Evolutionary conservation across 768 basidiomycete species (phyloP), one percentile per base, ranked within the genome.

Genomic region (Nevesoporus exiguus): DNA sequence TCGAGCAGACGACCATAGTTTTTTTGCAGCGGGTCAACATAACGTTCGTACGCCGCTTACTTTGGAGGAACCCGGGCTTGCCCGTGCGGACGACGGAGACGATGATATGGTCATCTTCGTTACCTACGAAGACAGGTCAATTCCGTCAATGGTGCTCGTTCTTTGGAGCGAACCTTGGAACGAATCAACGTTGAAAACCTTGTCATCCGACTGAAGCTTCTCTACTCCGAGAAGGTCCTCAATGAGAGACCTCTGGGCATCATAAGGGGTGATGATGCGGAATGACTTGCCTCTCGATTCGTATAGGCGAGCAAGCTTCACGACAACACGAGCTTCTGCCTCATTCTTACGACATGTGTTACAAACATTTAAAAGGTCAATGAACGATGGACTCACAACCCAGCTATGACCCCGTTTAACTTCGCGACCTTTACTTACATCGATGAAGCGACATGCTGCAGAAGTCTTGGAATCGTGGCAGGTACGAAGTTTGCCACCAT

Each of bases 261-360:
- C 87, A 73, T 93, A 93, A 0, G 90, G 90, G 6, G 86, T 90
- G 45, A 93, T 85, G 49, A 93, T 80, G 43, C 78, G 76, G 71
- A 78, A 91, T 3, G 71, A 69, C 60, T 73, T 76, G 0, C 65
- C 59, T 51, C 74, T 66, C 2, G 72, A 67, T 62, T 83, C 68
- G 37, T 88, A 78, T 39, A 78, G 68, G 40, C 60, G 57, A 50
- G 83, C 84, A 50, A 92, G 68, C 42, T 78, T 74, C 13, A 85
- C 61, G 21, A 85, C 76, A 49, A 77, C 72, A 39, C 75, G 61
- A 58, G 72, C 69, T 69, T 93, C 91, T 40, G 66, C 57, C 9
- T 36, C 43, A 69, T 92, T 92, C 90, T 92, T 59, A 22, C 41
- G 13, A 22, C 48, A n/a, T 17, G 27, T 7, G 8, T 66, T 19